A percentile compares a stretch with the other conserved stretches of the same genome.
These are phyloP conservation scores for Grosmannia huntii DNA, from an alignment of 2,329 filamentous ascomycete species.

Conservation along the genomic window DNA sequence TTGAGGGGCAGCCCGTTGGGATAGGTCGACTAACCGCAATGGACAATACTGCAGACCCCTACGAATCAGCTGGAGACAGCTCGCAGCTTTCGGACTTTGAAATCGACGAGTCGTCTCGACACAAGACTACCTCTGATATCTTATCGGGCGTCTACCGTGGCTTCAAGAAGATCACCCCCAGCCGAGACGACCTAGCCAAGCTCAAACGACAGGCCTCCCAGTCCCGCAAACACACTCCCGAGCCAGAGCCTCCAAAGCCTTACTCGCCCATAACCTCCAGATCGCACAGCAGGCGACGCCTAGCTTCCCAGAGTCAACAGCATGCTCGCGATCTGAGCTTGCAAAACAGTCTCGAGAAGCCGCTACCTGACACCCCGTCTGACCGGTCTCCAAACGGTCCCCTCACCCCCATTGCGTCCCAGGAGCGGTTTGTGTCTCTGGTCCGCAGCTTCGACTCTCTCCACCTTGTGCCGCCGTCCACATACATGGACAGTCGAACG, in stretches of 20 bases:
- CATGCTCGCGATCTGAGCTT: constrained; percentile 43
- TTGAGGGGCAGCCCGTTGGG: background rate
- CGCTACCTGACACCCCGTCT: constrained; percentile 36
- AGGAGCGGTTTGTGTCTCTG: constrained; percentile 1
- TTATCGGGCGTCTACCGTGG: constrained; percentile 39
- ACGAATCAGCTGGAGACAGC: constrained; percentile 18
- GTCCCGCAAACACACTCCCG: constrained; percentile 2
- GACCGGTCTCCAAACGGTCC: constrained; percentile 22
- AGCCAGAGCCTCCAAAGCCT: constrained; percentile 18
- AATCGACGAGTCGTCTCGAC: constrained; percentile 23
- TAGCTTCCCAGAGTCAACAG: constrained; percentile 16
- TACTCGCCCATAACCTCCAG: constrained; percentile 18
- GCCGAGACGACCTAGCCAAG: constrained; percentile 29
- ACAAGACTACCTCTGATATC: constrained; percentile 32
- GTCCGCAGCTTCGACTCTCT: constrained; percentile 6
- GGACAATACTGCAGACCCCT: constrained; percentile 17
- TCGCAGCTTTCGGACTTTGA: constrained; percentile 32
- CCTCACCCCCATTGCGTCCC: constrained; percentile 18
- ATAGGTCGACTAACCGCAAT: constrained; percentile 21
- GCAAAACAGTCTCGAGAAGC: constrained; percentile 45
- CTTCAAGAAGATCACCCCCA: constrained; percentile 33
- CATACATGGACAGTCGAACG: constrained; percentile 26
- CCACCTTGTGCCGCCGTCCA: constrained; percentile 19
- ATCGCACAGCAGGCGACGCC: constrained; percentile 12
- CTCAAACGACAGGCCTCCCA: constrained; percentile 32